A percentile compares a stretch with the other conserved stretches of the same genome.
Evolutionary conservation across 169 alveolate genomes (phyloP).

Genomic region (Eimeria sp.): DNA sequence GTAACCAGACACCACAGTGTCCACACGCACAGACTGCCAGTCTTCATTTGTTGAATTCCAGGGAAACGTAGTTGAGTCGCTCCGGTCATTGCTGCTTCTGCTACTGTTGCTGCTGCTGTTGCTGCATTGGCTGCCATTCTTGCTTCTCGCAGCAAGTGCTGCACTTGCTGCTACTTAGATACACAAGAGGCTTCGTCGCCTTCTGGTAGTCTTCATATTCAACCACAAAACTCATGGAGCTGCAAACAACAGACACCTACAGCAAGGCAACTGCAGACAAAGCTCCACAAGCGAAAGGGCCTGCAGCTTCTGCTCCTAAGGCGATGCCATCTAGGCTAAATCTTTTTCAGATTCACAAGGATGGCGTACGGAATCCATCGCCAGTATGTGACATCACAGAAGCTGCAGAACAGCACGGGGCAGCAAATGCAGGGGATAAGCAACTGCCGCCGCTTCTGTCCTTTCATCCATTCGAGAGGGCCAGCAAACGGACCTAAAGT

Average conservation of each 20-base stretch:
- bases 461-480: neutral
- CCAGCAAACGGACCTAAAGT: neutral
- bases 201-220: neutral
- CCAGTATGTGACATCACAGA: neutral
- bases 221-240: neutral
- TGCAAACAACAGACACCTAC: neutral
- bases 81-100: neutral
- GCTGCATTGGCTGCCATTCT: neutral
- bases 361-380: neutral
- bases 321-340: neutral
- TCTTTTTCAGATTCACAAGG: neutral
- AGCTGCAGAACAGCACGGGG: neutral
- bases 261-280: neutral
- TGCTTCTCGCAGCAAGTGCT: neutral
- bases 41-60: neutral
- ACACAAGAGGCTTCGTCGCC: neutral
- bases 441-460: neutral
- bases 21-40: neutral
- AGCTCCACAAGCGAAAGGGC: neutral
- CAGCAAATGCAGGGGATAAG: neutral
- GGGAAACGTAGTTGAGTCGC: neutral
- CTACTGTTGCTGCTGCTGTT: constrained; percentile 25
- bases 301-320: neutral
- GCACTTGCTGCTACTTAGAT: neutral
- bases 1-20: neutral